phyloP scores from a whole-genome alignment of 768 basidiomycete species.

The Podaxis carcinomalis region DNA sequence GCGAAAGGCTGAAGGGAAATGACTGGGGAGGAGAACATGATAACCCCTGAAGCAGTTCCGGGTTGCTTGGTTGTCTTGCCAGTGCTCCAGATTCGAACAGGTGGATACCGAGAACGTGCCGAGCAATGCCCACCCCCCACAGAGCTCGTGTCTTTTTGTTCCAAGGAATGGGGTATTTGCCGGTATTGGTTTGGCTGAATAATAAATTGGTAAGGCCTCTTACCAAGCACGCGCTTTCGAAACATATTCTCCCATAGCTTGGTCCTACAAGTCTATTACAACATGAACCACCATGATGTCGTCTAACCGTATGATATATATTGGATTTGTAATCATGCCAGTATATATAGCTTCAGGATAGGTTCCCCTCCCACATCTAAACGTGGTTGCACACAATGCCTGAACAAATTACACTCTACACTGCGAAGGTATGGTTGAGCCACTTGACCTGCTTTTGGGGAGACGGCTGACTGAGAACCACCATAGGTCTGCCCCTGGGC shows the following conservation, averaged over 20 bases:
- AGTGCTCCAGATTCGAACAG: too few species aligned
- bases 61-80: too few species aligned
- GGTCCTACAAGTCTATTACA: neutral
- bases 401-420: constrained; percentile 37
- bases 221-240: neutral
- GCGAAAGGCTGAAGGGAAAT: too few species aligned
- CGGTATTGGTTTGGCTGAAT: neutral
- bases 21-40: too few species aligned
- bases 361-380: neutral
- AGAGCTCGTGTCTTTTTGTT: too few species aligned
- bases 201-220: neutral
- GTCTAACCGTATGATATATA: neutral
- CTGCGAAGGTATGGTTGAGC: constrained; percentile 34
- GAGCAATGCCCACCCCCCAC: too few species aligned
- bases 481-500: constrained; percentile 54
- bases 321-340: neutral
- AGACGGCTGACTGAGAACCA: neutral
- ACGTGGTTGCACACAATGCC: constrained; percentile 15
- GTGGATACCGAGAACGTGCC: too few species aligned
- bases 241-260: neutral
- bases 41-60: too few species aligned
- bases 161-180: too few species aligned
- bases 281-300: neutral
- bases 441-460: neutral
- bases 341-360: neutral